Evolutionary conservation across 768 basidiomycete species (phyloP), one percentile per base, ranked within the genome.

Genomic region (Omphalotus guepiniiformis): DNA sequence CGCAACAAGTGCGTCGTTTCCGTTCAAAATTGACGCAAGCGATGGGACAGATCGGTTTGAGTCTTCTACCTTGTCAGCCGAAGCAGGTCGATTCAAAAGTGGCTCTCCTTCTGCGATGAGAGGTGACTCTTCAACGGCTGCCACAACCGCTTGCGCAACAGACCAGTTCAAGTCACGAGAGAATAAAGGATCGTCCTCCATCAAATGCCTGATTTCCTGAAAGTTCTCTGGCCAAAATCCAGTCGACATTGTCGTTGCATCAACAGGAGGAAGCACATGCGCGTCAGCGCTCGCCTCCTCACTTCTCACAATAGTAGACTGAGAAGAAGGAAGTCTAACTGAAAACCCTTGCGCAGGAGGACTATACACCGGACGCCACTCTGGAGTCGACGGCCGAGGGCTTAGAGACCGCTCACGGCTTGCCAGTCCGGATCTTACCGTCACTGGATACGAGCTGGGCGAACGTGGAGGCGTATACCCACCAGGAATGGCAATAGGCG

Each of bases 201-300:
- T 56, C 27, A 69, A 43, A 43, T 68, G 64, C 36, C 57, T 57
- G 52, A 70, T 63, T 53, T 72, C 70, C 48, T 68, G 66, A 22
- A 61, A 62, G 18, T 64, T 61, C 48, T 56, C 65, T 6, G 66
- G 67, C 68, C 68, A 70, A 44, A 63, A 49, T 41, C 41, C 63
- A 52, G 49, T 54, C 43, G 43, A 59, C 45, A 13, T 29, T 18
- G 44, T 37, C 22, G 32, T 16, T 18, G 42, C n/a, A 12, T 36
- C 22, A 16, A 46, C 44, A 34, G 44, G 22, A 22, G 44, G 35
- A 7, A 37, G 44, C 26, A 37, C 44, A 37, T 28, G 44, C 13
- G 35, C 6, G 2, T 9, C 15, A 8, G n/a, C 2, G 9, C 28
- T 43, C 2, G 42, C 3, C 11, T 26, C 23, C 3, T 6, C n/a